Evolutionary conservation across 2,329 filamentous ascomycete species (phyloP).

Genomic region (Aspergillus hiratsukae): DNA sequence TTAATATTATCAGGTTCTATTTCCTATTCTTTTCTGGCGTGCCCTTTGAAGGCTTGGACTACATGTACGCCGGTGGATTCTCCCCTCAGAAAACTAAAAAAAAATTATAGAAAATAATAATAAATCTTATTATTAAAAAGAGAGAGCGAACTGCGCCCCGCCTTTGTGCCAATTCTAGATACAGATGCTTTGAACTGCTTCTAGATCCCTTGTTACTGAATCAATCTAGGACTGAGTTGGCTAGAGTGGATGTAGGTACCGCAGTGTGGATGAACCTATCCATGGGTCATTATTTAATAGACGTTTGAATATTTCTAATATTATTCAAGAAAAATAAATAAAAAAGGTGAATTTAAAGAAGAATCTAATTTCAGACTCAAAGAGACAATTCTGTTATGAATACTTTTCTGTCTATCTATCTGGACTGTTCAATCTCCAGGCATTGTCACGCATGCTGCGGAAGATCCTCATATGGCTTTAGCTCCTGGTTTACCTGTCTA

Average conservation of each 20-base stretch:
- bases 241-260: background rate
- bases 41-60: background rate
- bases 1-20: constrained; percentile 11
- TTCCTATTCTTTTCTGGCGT: constrained; percentile 2
- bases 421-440: background rate
- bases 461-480: background rate
- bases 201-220: constrained; percentile 1
- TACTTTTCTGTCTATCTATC: background rate
- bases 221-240: background rate
- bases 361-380: background rate
- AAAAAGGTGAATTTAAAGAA: background rate
- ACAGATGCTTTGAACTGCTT: constrained; percentile 2
- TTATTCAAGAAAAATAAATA: background rate
- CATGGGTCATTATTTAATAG: background rate
- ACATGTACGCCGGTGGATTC: background rate
- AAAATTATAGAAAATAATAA: background rate
- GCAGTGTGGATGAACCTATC: background rate
- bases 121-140: background rate
- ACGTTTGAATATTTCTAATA: background rate
- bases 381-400: background rate
- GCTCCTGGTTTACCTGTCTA: background rate
- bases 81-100: background rate
- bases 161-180: constrained; percentile 23
- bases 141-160: background rate
- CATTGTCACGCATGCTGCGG: background rate